Base-by-base conservation (phyloP, 1,284 basidiomycete species). In the Schizophyllum commune region DNA sequence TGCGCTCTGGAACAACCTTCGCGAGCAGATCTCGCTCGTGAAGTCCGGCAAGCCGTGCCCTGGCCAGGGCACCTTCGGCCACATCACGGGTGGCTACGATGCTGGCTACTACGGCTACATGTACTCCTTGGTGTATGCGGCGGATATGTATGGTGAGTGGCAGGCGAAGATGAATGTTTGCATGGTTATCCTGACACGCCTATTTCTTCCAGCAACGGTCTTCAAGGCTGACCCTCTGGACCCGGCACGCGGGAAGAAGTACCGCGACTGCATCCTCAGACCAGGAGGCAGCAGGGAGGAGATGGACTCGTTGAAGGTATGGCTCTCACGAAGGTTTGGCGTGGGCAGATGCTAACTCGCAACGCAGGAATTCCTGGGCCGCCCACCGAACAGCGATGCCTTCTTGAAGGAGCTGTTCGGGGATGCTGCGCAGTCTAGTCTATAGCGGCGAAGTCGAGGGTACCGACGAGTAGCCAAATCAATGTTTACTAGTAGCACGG, bases 41-140 rank as follows among this genome's bases (percentile, higher is more conserved):
- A 84, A 88, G 66, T 80, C 80, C 19, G 79, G 74, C 17, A 81
- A 83, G 63, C 75, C 76, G n/a, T 78, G 77, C 55, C 84, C 89
- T 39, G 91, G 89, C 1, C 90, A 92, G 71, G 81, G 77, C 39
- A 76, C 82, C 1, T 91, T 91, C 67, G 84, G 79, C 0, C 89
- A 92, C 69, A 84, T 92, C 60, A 83, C 83, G 17, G 84, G 86
- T 13, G 88, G 86, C 11, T 90, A 92, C 65, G 89, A 91, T 66
- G 89, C 87, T 9, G 89, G 90, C 13, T 92, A 92, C 70, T 92
- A 92, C 68, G 89, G 88, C 78, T 86, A 71, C 55, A 85, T 80
- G 1, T 90, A 87, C 66, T 88, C 85, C 6, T 77, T 88, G 20
- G 88, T 90, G 33, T 91, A 90, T 71, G 87, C 88, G 0, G 81